A percentile compares a stretch with the other conserved stretches of the same genome.
These are phyloP conservation scores for Colletotrichum zoysiae DNA, from an alignment of 2,329 filamentous ascomycete genomes.

Conservation along the genomic window DNA sequence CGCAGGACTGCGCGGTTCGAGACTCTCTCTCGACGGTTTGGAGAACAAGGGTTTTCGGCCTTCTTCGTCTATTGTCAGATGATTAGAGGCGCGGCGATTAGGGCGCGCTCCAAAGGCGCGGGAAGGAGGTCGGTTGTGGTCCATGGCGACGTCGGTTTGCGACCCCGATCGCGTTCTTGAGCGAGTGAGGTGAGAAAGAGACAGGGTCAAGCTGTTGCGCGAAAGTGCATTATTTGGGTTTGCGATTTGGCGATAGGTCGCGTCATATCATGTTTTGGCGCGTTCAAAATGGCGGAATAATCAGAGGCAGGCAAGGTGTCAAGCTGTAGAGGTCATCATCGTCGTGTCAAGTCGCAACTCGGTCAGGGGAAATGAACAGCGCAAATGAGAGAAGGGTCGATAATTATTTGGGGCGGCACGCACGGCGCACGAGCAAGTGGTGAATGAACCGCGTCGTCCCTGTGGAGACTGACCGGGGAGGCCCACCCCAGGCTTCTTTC, in stretches of 20 bases:
- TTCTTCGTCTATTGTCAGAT: constrained; percentile 52
- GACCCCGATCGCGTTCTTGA: constrained; percentile 28
- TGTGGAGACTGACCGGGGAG: constrained; percentile 26
- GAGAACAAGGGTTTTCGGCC: constrained; percentile 58
- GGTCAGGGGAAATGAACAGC: constrained; percentile 34
- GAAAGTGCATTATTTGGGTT: constrained; percentile 35
- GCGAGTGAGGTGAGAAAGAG: constrained; percentile 2
- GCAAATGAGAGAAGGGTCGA: constrained; percentile 29
- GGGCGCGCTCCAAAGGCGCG: constrained; percentile 42
- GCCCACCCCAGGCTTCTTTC: constrained; percentile 26
- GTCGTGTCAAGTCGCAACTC: constrained; percentile 19
- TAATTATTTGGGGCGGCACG: constrained; percentile 24
- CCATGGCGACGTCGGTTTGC: constrained; percentile 42
- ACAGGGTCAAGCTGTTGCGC: constrained; percentile 24
- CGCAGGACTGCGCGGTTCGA: constrained; percentile 22
- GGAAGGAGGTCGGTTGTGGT: constrained; percentile 43
- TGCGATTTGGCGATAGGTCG: constrained; percentile 30
- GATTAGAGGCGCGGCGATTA: constrained; percentile 46
- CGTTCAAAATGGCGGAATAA: not conserved
- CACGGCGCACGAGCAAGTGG: constrained; percentile 14
- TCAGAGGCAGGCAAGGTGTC: not conserved
- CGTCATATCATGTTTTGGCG: constrained; percentile 36
- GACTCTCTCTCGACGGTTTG: constrained; percentile 43
- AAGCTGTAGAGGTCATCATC: constrained; percentile 7
- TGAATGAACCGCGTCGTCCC: constrained; percentile 39